Evolutionary conservation across 495 filamentous ascomycete species (phyloP), one percentile per base, ranked within the genome.

Genomic region (Penicillium herquei): DNA sequence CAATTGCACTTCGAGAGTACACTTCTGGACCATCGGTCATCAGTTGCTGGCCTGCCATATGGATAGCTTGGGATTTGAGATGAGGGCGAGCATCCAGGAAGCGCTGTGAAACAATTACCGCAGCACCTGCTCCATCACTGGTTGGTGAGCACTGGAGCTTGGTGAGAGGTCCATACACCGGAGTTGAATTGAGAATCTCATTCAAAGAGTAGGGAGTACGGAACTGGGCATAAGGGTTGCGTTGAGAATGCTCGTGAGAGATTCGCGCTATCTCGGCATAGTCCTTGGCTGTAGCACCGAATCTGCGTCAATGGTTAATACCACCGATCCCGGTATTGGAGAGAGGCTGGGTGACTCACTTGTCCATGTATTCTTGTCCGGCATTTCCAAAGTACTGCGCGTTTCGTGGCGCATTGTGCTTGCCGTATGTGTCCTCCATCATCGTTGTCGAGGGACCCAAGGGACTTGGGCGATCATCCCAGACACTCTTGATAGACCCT

Each of bases 151-250:
- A 86, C 69, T 86, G 83, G 32, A 87, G 76, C 66, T 87, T 87
- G 30, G 83, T 87, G 72, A 96, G 75, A 75, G 93, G 68, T 78
- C 84, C 75, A 83, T 94, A 71, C 70, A 98, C 85, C 76, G 82
- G 87, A 32, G 88, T 81, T 0, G 88, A 71, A 41, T 87, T 78
- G 65, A 91, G 63, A 63, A 98, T 83, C 71, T 96, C 87, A 18
- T 96, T 89, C 33, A 89, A 79, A 0, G 88, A 89, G 75, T 97
- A 97, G 52, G 89, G 85, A 58, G 92, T 86, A 54, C 85, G 85
- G 76, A 98, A 98, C 70, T 98, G 93, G 3, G 90, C 91, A 72
- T 98, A 98, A 1, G 93, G 93, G 76, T 98, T 80, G 0, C 57
- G 87, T 82, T 80, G 79, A 0, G 83, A 87, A 73, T 94, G 91